phyloP scores from a whole-genome alignment of 345 rosid species.

The Gossypium turneri region DNA sequence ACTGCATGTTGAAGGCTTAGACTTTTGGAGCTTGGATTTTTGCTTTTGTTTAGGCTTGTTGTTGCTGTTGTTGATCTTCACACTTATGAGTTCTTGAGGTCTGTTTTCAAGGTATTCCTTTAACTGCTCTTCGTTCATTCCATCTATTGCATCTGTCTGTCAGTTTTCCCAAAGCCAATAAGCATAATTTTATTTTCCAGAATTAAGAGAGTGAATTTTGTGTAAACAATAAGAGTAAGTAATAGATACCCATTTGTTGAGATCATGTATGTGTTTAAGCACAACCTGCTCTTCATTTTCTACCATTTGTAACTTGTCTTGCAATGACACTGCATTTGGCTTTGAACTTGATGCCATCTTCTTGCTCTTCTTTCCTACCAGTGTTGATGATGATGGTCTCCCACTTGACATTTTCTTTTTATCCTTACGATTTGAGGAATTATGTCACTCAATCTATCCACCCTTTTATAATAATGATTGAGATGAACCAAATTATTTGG shows the following conservation, averaged over 20 bases:
- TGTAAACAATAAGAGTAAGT: neutral
- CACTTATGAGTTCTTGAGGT: slow-evolving; percentile 17
- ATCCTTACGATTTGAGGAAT: neutral
- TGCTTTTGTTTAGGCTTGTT: slow-evolving; percentile 18
- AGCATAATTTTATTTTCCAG: neutral
- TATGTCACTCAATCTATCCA: neutral
- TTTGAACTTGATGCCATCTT: neutral
- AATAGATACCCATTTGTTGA: slow-evolving; percentile 27
- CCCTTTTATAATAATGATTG: neutral
- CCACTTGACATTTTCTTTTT: neutral
- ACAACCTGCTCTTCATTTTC: slow-evolving; percentile 24
- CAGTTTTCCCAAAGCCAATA: neutral
- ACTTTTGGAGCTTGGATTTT: neutral
- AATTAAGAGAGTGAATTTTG: neutral
- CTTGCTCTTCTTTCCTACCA: slow-evolving; percentile 18
- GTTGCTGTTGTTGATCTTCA: slow-evolving; percentile 17
- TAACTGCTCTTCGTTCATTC: slow-evolving; percentile 34
- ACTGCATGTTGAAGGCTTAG: slow-evolving; percentile 17
- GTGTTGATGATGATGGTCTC: neutral
- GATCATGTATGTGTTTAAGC: slow-evolving; percentile 21
- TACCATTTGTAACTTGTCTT: slow-evolving; percentile 22
- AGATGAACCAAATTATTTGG: neutral
- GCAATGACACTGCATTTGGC: slow-evolving; percentile 6
- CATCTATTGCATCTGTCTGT: slow-evolving; percentile 24
- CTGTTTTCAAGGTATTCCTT: slow-evolving; percentile 32